Base-by-base conservation (phyloP, 306 rosid species). In the Castanea crenata region DNA sequence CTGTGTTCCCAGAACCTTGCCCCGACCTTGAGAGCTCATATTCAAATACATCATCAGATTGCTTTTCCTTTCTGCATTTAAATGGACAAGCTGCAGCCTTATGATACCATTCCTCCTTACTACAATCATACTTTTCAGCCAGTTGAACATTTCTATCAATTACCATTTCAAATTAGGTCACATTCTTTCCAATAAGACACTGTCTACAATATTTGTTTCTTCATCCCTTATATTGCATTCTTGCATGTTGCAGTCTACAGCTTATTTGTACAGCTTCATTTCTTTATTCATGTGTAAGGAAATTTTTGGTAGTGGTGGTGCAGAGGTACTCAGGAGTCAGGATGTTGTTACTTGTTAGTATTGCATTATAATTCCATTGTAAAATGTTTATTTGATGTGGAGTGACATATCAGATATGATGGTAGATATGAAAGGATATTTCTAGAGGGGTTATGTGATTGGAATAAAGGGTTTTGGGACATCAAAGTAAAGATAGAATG, bases 211-310 rank as follows among this genome's bases (percentile, higher is more conserved):
- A 76, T 86, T 87, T 83, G 79, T 82, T 87, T 74, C 73, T 85
- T 79, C 88, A 77, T 85, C 87, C 78, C 81, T 82, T 85, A 76
- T 87, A 79, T 85, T 90, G 85, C 90, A 81, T 89, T 90, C 78
- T 76, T 86, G 87, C 96, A 87, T 91, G 92, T 81, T 90, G 78
- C 88, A 56, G 83, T 84, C 87, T 80, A 87, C 94, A 84, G 74
- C 88, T 90, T 86, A 86, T 89, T 90, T 95, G 99, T 93, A 95
- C 99, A 95, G 99, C 88, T 89, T 85, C 92, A 93, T 85, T 88
- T 93, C 93, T 93, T 95, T 91, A 90, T 93, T 95, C 97, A 91
- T 84, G 92, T 91, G 94, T 87, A 93, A 90, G 90, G 93, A 93
- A 93, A 93, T 90, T 93, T 93, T 95, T 80, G 98, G 92, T 88